phyloP scores from a whole-genome alignment of 108 stramenopile genomes.

The Hondaea fermentalgiana region DNA sequence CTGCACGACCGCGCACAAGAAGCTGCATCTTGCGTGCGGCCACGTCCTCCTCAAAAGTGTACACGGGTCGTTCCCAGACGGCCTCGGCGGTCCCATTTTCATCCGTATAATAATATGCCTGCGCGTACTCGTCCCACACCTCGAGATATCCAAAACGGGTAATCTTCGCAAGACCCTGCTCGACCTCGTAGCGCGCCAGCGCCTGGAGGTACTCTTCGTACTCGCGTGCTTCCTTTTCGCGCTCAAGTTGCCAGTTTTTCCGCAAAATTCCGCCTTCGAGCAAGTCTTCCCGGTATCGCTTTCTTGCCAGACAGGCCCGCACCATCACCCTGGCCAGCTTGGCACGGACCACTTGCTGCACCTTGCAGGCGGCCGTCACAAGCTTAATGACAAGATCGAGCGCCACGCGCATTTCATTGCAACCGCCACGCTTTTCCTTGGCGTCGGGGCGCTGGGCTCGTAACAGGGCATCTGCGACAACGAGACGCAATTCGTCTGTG shows the following conservation, averaged over 20 bases:
- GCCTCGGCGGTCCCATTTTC: neutral
- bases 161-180: neutral
- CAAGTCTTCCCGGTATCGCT: neutral
- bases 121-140: neutral
- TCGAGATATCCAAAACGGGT: neutral
- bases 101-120: neutral
- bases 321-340: neutral
- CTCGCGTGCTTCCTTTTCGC: neutral
- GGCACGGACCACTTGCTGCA: neutral
- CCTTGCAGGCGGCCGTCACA: neutral
- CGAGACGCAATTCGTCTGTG: neutral
- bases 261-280: neutral
- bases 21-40: neutral
- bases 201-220: neutral
- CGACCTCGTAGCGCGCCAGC: neutral
- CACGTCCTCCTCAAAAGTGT: neutral
- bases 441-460: neutral
- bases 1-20: neutral
- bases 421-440: neutral
- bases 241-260: neutral
- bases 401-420: neutral
- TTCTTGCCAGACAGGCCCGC: neutral
- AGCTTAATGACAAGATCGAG: neutral
- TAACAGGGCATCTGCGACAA: neutral
- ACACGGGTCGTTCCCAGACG: conserved; percentile 1